Evolutionary conservation across 1,284 basidiomycete species (phyloP), one percentile per base, ranked within the genome.

Genomic region (Ganoderma resinaceum): DNA sequence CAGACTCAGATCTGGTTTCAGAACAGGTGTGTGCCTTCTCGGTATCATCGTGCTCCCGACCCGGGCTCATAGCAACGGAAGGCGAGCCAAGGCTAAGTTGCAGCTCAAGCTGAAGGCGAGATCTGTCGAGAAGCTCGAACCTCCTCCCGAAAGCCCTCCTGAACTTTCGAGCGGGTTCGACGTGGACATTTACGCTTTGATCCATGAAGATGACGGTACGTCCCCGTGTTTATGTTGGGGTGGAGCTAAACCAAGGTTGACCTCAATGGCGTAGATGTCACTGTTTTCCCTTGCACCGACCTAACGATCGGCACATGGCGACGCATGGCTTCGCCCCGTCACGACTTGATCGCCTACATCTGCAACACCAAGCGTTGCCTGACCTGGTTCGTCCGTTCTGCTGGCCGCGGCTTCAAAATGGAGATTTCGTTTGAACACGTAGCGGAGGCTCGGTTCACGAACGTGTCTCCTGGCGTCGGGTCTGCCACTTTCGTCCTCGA

Each of bases 1-100:
- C 93, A 94, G 82, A 93, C 91, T 0, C 93, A 94, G 79, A 92
- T 95, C 66, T 94, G 93, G 93, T 95, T 94, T 76, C 93, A 95
- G 78, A 95, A 95, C 76, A 85, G 93, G 92, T 92, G 70, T 62
- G 85, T 76, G 23, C 61, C 35, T 60, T 35, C 57, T 37, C 38
- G 53, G 40, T 65, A 58, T 65, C 67, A 62, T 65, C 64, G 35
- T 65, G 18, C 55, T 62, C 33, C 58, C 63, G 14, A 35, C 8
- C 3, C 40, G 7, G 35, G 42, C 60, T 65, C 53, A 18, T 63
- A 5, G 11, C 31, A 46, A 26, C 33, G 72, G n/a, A 64, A 94
- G 92, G 70, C 90, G 93, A 9, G 92, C 93, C 55, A 95, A 95
- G 76, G 91, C 91, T 2, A 94, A 93, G 76, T 79, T 91, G 18